A percentile compares a stretch with the other conserved stretches of the same genome.
Evolutionary conservation across 1,139 yeast species (phyloP).

Genomic region (Chernovozyma sophiae-reginae): DNA sequence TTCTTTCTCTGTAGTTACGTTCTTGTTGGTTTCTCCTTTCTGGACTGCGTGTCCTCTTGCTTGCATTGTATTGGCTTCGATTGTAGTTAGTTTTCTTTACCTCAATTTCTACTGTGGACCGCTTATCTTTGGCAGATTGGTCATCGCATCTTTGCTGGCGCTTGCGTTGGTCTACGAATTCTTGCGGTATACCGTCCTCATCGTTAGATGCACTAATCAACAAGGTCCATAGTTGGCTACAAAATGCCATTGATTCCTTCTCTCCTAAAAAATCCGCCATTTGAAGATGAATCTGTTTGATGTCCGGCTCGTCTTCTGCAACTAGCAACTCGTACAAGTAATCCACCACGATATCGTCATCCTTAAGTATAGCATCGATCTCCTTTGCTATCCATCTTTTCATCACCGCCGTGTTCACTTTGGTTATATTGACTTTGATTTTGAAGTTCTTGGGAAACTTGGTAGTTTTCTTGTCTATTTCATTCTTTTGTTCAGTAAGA

Average conservation of each 20-base stretch:
- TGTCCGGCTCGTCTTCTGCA: constrained; percentile 26
- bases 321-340: constrained; percentile 33
- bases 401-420: constrained; percentile 31
- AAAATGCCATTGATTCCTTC: constrained; percentile 30
- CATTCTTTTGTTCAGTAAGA: constrained; percentile 7
- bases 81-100: constrained; percentile 22
- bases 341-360: constrained; percentile 45
- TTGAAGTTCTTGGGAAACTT: constrained; percentile 26
- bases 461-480: constrained; percentile 11
- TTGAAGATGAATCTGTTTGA: constrained; percentile 32
- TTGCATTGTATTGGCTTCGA: constrained; percentile 16
- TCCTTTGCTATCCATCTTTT: constrained; percentile 31
- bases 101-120: background rate
- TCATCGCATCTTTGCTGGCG: constrained; percentile 8
- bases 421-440: constrained; percentile 24
- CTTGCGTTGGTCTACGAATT: constrained; percentile 19
- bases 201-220: constrained; percentile 38
- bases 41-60: constrained; percentile 8
- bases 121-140: background rate
- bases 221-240: constrained; percentile 36
- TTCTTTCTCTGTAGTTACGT: constrained; percentile 5
- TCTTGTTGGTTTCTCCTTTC: constrained; percentile 2
- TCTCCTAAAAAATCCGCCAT: constrained; percentile 37
- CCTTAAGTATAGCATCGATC: constrained; percentile 33
- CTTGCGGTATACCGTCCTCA: constrained; percentile 36